These are phyloP conservation scores for Talaromyces marneffei DNA, from an alignment of 2,329 filamentous ascomycete genomes.

Conservation along the genomic window DNA sequence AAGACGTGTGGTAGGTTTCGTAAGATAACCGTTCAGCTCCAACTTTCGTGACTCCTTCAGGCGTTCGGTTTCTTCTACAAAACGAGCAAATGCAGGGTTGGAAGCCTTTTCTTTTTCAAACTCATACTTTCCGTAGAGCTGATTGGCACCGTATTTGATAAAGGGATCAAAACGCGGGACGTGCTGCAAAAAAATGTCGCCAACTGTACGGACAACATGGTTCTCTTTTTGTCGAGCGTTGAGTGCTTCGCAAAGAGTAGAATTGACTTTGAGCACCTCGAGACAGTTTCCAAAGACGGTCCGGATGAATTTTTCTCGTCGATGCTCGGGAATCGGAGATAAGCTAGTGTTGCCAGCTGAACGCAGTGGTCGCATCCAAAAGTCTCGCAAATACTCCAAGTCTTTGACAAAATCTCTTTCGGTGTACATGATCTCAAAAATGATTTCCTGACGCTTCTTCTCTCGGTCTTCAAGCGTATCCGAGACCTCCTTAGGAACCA, in stretches of 20 bases:
- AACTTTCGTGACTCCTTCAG: slow-evolving; percentile 95
- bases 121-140: slow-evolving; percentile 94
- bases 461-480: slow-evolving; percentile 84
- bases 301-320: slow-evolving; percentile 83
- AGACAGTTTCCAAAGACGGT: slow-evolving; percentile 95
- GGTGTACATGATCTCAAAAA: slow-evolving; percentile 97
- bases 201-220: slow-evolving; percentile 81
- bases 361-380: slow-evolving; percentile 92
- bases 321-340: slow-evolving; percentile 82
- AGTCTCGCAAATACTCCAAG: slow-evolving; percentile 92
- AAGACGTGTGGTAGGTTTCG: slow-evolving; percentile 91
- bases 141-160: slow-evolving; percentile 91
- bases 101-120: slow-evolving; percentile 92
- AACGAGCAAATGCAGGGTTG: slow-evolving; percentile 79
- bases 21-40: slow-evolving; percentile 94
- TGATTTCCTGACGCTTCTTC: slow-evolving; percentile 96
- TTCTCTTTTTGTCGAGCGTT: slow-evolving; percentile 86
- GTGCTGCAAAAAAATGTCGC: slow-evolving; percentile 89
- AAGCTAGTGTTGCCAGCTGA: slow-evolving; percentile 57
- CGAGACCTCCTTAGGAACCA: slow-evolving; percentile 88
- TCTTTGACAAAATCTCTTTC: slow-evolving; percentile 99
- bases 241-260: slow-evolving; percentile 76
- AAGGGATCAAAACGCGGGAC: slow-evolving; percentile 93
- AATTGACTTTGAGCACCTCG: slow-evolving; percentile 90
- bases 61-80: slow-evolving; percentile 93